A percentile compares a stretch with the other conserved stretches of the same genome.
Conservation (phyloP, 2,329 filamentous ascomycete species). For the Didymella exigua region DNA sequence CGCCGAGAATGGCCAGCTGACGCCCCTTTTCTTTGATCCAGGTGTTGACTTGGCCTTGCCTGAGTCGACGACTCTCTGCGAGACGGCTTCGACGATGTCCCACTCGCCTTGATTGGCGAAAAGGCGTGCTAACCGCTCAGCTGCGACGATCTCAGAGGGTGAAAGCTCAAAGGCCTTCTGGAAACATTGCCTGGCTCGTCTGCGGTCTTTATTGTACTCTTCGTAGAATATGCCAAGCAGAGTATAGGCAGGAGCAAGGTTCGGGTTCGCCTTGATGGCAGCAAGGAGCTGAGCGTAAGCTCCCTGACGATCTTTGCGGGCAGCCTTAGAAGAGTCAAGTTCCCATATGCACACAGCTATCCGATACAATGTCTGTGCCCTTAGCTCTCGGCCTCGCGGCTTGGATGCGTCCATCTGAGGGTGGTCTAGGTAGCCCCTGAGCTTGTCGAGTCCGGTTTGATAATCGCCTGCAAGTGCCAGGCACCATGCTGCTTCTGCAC, state of each 20-base stretch:
- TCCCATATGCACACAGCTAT: conserved; percentile 89
- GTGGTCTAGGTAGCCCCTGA: conserved; percentile 70
- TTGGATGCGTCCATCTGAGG: conserved; percentile 66
- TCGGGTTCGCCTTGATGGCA: conserved; percentile 84
- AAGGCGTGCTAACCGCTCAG: conserved; percentile 80
- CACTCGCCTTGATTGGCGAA: conserved; percentile 93
- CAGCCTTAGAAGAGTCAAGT: conserved; percentile 72
- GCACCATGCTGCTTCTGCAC: conserved; percentile 90
- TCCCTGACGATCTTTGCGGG: conserved; percentile 78
- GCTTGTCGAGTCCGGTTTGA: conserved; percentile 67
- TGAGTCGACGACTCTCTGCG: conserved; percentile 90
- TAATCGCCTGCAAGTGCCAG: conserved; percentile 82
- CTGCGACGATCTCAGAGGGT: conserved; percentile 80
- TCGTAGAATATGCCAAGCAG: conserved; percentile 88
- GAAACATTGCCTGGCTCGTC: conserved; percentile 87
- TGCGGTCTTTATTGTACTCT: conserved; percentile 87
- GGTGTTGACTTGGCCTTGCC: conserved; percentile 88
- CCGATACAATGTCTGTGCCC: conserved; percentile 84
- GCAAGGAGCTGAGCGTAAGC: conserved; percentile 84
- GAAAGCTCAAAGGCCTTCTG: conserved; percentile 96
- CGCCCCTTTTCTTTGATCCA: conserved; percentile 88
- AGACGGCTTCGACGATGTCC: conserved; percentile 93
- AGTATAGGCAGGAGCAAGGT: conserved; percentile 88
- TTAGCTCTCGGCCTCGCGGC: conserved; percentile 68
- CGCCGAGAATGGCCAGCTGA: conserved; percentile 95